A percentile compares a stretch with the other conserved stretches of the same genome.
phyloP scores from a whole-genome alignment of 805 yeast species.

The Ogataea ramenticola region DNA sequence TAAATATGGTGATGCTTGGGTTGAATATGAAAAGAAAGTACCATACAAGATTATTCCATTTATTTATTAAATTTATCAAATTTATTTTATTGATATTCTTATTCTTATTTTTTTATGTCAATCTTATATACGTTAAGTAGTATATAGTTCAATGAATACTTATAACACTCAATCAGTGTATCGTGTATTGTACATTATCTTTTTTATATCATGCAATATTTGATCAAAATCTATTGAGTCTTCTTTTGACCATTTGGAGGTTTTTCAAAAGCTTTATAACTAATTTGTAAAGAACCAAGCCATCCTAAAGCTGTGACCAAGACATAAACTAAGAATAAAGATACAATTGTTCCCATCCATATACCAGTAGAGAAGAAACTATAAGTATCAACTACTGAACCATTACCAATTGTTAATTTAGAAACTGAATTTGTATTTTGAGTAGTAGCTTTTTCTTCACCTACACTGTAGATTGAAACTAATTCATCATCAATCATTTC shows the following conservation, averaged over 20 bases:
- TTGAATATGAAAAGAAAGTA: slow-evolving; percentile 67
- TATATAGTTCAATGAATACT: no score
- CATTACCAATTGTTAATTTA: slow-evolving; percentile 8
- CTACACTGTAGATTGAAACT: slow-evolving; percentile 13
- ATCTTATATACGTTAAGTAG: no score
- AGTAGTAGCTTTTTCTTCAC: not conserved
- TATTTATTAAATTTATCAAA: slow-evolving; percentile 46
- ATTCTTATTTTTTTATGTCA: not conserved
- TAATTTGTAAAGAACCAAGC: slow-evolving; percentile 63
- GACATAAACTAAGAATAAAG: slow-evolving; percentile 49
- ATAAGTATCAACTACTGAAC: slow-evolving; percentile 54
- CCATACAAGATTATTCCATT: slow-evolving; percentile 91
- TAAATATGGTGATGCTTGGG: slow-evolving; percentile 87
- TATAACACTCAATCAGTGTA: no score
- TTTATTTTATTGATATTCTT: not conserved
- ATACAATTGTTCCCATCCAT: slow-evolving; percentile 65
- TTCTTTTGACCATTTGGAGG: slow-evolving; percentile 48
- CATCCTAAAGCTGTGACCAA: slow-evolving; percentile 61
- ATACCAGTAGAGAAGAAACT: slow-evolving; percentile 76
- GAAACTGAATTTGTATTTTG: not conserved
- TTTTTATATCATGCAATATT: no score
- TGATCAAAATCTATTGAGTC: no score
- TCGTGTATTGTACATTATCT: not conserved
- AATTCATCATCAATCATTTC: slow-evolving; percentile 19
- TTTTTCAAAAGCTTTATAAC: slow-evolving; percentile 79